phyloP scores from a whole-genome alignment of 1,284 basidiomycete species.

The Fomes fomentarius region DNA sequence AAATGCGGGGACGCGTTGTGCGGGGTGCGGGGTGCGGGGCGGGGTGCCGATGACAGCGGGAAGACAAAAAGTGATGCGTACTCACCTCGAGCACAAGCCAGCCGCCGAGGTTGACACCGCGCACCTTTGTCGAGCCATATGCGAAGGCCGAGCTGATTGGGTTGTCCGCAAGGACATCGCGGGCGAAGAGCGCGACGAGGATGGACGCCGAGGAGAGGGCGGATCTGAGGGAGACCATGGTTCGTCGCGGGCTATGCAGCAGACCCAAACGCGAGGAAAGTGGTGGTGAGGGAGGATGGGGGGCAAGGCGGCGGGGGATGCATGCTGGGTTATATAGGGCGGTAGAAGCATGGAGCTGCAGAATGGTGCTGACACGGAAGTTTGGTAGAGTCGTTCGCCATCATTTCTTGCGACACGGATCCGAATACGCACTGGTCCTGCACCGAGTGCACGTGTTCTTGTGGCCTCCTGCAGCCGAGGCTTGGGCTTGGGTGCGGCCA shows the following conservation, averaged over 20 bases:
- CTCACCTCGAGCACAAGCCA: conserved; percentile 80
- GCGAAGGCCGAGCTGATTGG: conserved; percentile 47
- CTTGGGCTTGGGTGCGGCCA: no score
- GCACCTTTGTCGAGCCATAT: conserved; percentile 62
- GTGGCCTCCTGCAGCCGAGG: no score
- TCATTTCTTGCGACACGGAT: neutral
- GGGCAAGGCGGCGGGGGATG: conserved; percentile 3
- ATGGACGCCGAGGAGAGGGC: conserved; percentile 20
- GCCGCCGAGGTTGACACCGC: conserved; percentile 78
- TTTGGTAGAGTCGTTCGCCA: neutral
- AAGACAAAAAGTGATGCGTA: conserved; percentile 3
- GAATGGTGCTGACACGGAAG: neutral
- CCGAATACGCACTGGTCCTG: neutral
- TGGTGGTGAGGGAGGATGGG: neutral
- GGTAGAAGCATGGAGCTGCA: conserved; percentile 3
- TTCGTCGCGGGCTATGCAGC: conserved; percentile 7
- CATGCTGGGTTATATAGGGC: conserved; percentile 12
- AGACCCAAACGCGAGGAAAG: no score
- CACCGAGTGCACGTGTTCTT: neutral
- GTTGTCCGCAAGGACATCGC: conserved; percentile 28
- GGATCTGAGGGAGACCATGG: conserved; percentile 23
- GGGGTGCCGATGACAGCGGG: conserved; percentile 9
- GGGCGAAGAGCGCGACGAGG: conserved; percentile 24
- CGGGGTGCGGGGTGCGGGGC: neutral
- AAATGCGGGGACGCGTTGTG: neutral